Percentiles rank a stretch among this genome's conserved stretches.
Evolutionary conservation across 2,329 filamentous ascomycete species (phyloP).

Genomic region (Aspergillus fumigatus): DNA sequence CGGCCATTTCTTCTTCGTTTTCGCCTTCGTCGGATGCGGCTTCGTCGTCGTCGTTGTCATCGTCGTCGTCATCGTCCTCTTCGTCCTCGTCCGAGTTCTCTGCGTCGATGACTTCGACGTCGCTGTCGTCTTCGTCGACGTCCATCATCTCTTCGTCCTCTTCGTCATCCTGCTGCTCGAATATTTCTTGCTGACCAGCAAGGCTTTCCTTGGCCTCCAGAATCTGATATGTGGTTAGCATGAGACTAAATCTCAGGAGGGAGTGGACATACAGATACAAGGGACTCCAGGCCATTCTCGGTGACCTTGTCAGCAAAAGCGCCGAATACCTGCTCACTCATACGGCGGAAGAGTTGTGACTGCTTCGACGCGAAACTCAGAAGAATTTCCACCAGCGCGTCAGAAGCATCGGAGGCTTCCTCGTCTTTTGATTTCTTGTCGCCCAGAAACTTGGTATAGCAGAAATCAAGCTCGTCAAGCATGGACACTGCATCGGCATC

Average conservation of each 20-base stretch:
- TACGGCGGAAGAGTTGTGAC: constrained; percentile 77
- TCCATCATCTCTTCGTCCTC: constrained; percentile 53
- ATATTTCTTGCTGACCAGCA: constrained; percentile 80
- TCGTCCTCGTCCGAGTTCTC: constrained; percentile 37
- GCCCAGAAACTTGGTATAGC: constrained; percentile 59
- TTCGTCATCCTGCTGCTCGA: constrained; percentile 63
- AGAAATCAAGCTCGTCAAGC: constrained; percentile 74
- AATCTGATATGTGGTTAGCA: constrained; percentile 55
- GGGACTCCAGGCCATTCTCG: constrained; percentile 62
- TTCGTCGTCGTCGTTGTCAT: constrained; percentile 33
- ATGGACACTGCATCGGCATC: constrained; percentile 81
- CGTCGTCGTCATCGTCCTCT: constrained; percentile 41
- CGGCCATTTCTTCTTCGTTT: constrained; percentile 51
- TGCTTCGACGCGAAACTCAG: constrained; percentile 85
- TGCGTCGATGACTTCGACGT: constrained; percentile 40
- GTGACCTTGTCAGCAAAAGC: constrained; percentile 75
- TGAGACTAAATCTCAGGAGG: background rate
- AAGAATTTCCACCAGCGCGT: constrained; percentile 78
- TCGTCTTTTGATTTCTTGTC: constrained; percentile 50
- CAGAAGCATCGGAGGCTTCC: constrained; percentile 51
- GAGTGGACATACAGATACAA: constrained; percentile 42
- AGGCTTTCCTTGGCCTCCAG: constrained; percentile 74
- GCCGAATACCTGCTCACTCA: constrained; percentile 82
- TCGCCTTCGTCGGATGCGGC: constrained; percentile 29
- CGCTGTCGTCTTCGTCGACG: constrained; percentile 34